A percentile compares a stretch with the other conserved stretches of the same genome.
Evolutionary conservation across 352 stramenopile species (phyloP).

Genomic region (Globisporangium spiculum): DNA sequence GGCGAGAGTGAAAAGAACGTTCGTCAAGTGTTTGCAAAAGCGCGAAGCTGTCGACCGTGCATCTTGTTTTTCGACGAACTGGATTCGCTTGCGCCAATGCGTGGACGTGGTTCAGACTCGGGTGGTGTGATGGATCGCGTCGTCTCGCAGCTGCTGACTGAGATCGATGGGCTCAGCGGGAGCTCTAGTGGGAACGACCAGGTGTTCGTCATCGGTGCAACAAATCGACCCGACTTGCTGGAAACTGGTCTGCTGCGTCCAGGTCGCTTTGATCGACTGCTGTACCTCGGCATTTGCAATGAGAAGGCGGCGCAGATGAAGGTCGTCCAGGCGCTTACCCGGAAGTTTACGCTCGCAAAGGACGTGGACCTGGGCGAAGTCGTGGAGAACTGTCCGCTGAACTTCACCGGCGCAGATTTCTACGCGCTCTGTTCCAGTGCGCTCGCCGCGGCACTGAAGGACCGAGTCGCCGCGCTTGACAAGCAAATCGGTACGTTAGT

Average conservation of each 20-base stretch:
- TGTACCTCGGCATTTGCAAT: constrained; percentile 83
- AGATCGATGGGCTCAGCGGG: constrained; percentile 91
- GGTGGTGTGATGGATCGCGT: constrained; percentile 95
- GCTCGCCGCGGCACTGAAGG: constrained; percentile 72
- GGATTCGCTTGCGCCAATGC: constrained; percentile 87
- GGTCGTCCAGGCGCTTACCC: constrained; percentile 80
- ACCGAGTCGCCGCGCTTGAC: constrained; percentile 65
- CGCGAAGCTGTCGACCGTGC: constrained; percentile 75
- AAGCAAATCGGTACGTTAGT: constrained; percentile 48
- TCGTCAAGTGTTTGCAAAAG: constrained; percentile 91
- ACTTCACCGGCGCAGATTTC: constrained; percentile 84
- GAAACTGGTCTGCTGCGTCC: constrained; percentile 93
- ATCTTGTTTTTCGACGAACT: constrained; percentile 95
- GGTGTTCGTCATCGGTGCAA: constrained; percentile 96
- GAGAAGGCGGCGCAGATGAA: constrained; percentile 72
- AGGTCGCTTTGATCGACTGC: constrained; percentile 83
- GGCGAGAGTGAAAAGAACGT: constrained; percentile 97
- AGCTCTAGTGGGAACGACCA: constrained; percentile 53
- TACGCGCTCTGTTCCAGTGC: constrained; percentile 81
- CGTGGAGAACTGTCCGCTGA: constrained; percentile 55
- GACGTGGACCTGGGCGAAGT: constrained; percentile 63
- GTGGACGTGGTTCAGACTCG: constrained; percentile 85
- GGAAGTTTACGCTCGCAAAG: constrained; percentile 66
- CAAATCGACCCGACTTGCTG: constrained; percentile 96
- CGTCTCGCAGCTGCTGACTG: constrained; percentile 94